Percentiles rank a stretch among this genome's conserved stretches.
phyloP scores from a whole-genome alignment of 1,139 yeast species.

The Yamadazyma oceani region DNA sequence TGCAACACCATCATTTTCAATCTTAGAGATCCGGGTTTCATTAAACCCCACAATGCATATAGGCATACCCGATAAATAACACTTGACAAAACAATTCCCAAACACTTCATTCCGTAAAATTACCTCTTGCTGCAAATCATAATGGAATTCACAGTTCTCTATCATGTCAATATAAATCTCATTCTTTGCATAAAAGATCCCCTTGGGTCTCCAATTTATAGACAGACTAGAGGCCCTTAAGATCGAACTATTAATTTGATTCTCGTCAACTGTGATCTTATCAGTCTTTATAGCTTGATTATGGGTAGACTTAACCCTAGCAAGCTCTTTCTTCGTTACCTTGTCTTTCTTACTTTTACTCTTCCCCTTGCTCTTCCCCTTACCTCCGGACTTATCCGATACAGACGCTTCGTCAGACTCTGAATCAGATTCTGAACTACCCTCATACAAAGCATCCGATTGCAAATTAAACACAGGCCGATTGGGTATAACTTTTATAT shows the following conservation, averaged over 20 bases:
- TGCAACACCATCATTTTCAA: slow-evolving; percentile 26
- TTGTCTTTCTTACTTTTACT: slow-evolving; percentile 10
- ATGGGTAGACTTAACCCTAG: slow-evolving; percentile 36
- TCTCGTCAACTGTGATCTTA: slow-evolving; percentile 26
- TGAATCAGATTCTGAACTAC: too few relatives aligned
- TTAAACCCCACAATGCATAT: slow-evolving; percentile 44
- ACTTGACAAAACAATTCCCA: slow-evolving; percentile 40
- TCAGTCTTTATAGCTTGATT: slow-evolving; percentile 41
- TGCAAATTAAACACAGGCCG: slow-evolving; percentile 21
- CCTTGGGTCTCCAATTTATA: slow-evolving; percentile 50
- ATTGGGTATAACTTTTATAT: slow-evolving; percentile 42
- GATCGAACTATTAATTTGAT: slow-evolving; percentile 58
- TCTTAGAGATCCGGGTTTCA: slow-evolving; percentile 31
- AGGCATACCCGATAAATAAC: slow-evolving; percentile 51
- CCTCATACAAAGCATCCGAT: slow-evolving; percentile 11
- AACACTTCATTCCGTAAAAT: slow-evolving; percentile 36
- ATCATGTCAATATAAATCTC: slow-evolving; percentile 46
- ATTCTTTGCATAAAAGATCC: slow-evolving; percentile 47
- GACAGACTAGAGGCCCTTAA: slow-evolving; percentile 44
- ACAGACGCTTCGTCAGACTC: too few relatives aligned
- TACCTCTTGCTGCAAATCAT: slow-evolving; percentile 31
- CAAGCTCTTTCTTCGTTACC: slow-evolving; percentile 14
- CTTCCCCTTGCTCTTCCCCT: slow-evolving; percentile 8
- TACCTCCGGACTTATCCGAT: too few relatives aligned
- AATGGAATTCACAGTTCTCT: slow-evolving; percentile 41